Percentiles rank a stretch among this genome's conserved stretches.
These are phyloP conservation scores for Dactylorhiza incarnata DNA, from an alignment of 106 monocot genomes.

Conservation along the genomic window DNA sequence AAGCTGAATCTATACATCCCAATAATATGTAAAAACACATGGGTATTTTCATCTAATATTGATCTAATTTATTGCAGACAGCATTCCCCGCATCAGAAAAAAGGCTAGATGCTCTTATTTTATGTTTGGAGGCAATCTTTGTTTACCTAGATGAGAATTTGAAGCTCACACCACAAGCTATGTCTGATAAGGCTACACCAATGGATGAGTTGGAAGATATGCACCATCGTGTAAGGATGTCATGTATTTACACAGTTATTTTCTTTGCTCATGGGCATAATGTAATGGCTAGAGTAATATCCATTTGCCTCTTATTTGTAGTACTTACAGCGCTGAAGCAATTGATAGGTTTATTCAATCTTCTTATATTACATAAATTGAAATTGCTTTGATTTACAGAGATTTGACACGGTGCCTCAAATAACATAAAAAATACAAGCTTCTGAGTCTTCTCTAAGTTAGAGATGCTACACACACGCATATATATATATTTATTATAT, in stretches of 20 bases:
- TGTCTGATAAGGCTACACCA: constrained; percentile 84
- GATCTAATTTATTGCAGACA: constrained; percentile 34
- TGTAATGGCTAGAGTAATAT: not conserved
- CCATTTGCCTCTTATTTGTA: not conserved
- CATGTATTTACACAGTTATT: not conserved
- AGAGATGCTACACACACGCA: not conserved
- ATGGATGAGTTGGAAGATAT: constrained; percentile 96
- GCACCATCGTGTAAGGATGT: constrained; percentile 60
- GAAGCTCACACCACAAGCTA: constrained; percentile 63
- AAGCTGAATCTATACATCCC: too few species aligned
- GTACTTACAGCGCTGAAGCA: not conserved
- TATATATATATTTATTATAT: too few species aligned
- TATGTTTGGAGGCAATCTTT: constrained; percentile 73
- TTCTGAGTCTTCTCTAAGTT: not conserved
- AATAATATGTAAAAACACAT: not conserved
- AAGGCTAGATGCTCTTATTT: constrained; percentile 84
- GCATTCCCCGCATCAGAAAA: constrained; percentile 79
- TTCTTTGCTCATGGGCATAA: not conserved
- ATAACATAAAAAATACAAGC: not conserved
- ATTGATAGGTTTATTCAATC: not conserved
- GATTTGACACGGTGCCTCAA: not conserved
- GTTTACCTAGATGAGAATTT: constrained; percentile 81
- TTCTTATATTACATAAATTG: not conserved
- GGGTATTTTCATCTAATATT: not conserved
- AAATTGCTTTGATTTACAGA: not conserved